Evolutionary conservation across 2,329 filamentous ascomycete genomes (phyloP).

Genomic region (Cladophialophora immunda): DNA sequence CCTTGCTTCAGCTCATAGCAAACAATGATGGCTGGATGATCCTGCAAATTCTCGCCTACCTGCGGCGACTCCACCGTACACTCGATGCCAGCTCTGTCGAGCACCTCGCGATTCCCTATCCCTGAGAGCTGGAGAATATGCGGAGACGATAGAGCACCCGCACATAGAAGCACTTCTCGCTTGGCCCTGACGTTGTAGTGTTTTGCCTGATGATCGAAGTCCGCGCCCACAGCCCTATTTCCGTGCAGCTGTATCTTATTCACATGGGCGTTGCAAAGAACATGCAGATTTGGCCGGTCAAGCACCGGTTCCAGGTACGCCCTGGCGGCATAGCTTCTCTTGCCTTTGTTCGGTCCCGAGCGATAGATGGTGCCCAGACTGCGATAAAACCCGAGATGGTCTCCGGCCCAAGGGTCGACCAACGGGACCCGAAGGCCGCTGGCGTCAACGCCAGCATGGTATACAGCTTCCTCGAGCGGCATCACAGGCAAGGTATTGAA

Average conservation of each 20-base stretch:
- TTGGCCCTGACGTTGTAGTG: conserved; percentile 46
- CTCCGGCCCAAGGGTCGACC: conserved; percentile 26
- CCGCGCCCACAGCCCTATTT: conserved; percentile 29
- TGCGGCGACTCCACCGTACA: conserved; percentile 53
- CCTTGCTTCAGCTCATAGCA: conserved; percentile 23
- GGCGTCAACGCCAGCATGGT: conserved; percentile 22
- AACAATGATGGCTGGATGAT: conserved; percentile 48
- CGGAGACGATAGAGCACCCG: conserved; percentile 65
- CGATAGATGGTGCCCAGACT: conserved; percentile 24
- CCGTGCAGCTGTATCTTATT: conserved; percentile 43
- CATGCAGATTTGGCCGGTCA: conserved; percentile 53
- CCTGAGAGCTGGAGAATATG: conserved; percentile 69
- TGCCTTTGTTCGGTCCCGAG: conserved; percentile 35
- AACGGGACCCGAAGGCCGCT: conserved; percentile 16
- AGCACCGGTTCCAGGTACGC: conserved; percentile 48
- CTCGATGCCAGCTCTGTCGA: conserved; percentile 53
- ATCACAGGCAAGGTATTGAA: conserved; percentile 25
- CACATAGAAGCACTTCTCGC: conserved; percentile 66
- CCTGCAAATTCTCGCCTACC: conserved; percentile 61
- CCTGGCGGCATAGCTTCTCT: conserved; percentile 50
- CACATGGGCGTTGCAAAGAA: conserved; percentile 48
- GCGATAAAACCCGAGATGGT: conserved; percentile 28
- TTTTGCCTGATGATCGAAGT: neutral
- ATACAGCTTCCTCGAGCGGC: conserved; percentile 24
- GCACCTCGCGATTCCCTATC: conserved; percentile 59